Evolutionary conservation across 208 protist genomes (phyloP), one percentile per base, ranked within the genome.

Genomic region (Trypanosoma caninum): DNA sequence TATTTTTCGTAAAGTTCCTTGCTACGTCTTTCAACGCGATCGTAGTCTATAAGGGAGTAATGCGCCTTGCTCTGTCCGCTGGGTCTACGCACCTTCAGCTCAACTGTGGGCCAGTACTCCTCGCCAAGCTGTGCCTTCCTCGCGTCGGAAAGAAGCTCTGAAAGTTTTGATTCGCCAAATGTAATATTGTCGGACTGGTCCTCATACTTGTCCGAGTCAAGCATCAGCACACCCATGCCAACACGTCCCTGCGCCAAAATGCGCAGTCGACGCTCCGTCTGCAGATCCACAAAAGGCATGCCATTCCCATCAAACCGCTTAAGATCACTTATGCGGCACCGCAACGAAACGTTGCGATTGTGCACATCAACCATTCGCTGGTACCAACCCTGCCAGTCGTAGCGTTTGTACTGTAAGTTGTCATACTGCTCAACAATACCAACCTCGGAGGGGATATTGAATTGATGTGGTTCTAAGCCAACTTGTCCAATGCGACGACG

Each of bases 341-440:
- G 78, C 9, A 95, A 59, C 4, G 82, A 91, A 10, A 95, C 84
- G 67, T 95, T 95, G 38, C 89, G 85, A 69, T 93, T 93, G 69
- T 95, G 89, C 33, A 95, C 60, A 60, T 95, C 89, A 13, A 85
- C 65, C 84, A 93, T 93, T 54, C 89, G 85, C 63, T 95, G 89
- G 54, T 93, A 92, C 84, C 89, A 93, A 25, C 89, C 89, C 50
- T 92, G 85, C 84, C 85, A 93, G 64, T 95, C 89, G 68, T 93
- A 95, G 8, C 83, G 78, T 69, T 95, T 95, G 75, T 92, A 93
- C 58, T 89, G 83, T 41, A 94, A 52, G 60, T 94, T 94, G 72
- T 94, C 80, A 69, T 87, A 92, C 58, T 92, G 82, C 68, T 94
- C 88, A 25, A 92, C 84, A 69, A 89, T 80, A 53, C 88, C 88